Base-by-base conservation (phyloP, 208 protist genomes). In the Crithidia mellificae region DNA sequence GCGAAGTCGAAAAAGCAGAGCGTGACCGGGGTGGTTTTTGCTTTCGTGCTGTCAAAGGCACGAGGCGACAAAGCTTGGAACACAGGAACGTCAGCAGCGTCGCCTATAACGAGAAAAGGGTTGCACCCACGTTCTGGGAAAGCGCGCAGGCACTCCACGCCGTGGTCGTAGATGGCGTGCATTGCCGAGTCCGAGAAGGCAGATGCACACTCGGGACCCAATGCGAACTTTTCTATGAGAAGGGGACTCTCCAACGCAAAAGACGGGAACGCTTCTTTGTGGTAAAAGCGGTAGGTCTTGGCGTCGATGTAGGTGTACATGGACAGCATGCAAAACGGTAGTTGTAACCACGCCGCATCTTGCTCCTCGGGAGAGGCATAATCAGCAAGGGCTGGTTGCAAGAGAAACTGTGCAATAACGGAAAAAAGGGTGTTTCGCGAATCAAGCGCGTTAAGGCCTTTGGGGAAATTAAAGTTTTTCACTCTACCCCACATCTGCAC, bases 221-320 rank as follows among this genome's bases (percentile, higher is more conserved):
- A 55, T 8, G 72, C 38, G 0, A 61, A 47, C 27, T 53, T 30
- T 17, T 51, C 57, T 1, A 86, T 39, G 14, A 63, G 39, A 29
- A 84, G 58, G 22, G 81, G 74, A 46, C 63, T 62, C 11, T 72
- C 64, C 25, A 85, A 49, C 38, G 77, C 49, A 5, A 98, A 46
- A 34, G 88, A 88, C 11, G 97, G 97, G 50, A 99, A 97, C 6
- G 90, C 91, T 65, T 98, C 94, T 34, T 83, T 85, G 82, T 98
- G 98, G 56, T 94, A 88, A 74, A 97, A 99, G 19, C 82, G 69
- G 82, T 98, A 92, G 32, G 80, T 78, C 78, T 99, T 99, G 5
- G 99, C 82, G 70, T 99, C 96, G 4, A 96, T 81, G 79, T 88
- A 99, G 3, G 95, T 91, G 32, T 93, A 81, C 27, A 99, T 68